These are phyloP conservation scores for Ochetophila trinervis DNA, from an alignment of 306 rosid species.

Conservation along the genomic window DNA sequence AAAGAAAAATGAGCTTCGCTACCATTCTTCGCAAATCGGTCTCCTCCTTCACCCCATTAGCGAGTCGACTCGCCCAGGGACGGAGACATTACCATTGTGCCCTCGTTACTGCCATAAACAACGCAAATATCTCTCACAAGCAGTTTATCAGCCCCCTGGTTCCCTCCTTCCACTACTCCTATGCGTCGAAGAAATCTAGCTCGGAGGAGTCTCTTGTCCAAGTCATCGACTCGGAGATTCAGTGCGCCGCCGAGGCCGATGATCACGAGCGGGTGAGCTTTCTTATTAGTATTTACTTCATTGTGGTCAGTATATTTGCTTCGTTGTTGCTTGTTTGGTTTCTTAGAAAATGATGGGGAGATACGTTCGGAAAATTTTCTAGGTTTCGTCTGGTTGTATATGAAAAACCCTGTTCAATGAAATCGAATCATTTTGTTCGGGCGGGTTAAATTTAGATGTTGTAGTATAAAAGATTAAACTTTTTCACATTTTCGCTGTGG, in stretches of 20 bases:
- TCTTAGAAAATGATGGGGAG: neutral
- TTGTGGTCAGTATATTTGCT: neutral
- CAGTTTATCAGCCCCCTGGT: slow-evolving; percentile 11
- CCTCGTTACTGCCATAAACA: slow-evolving; percentile 37
- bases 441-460: neutral
- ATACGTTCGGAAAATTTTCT: neutral
- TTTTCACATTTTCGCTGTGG: too few species aligned
- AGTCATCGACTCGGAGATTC: slow-evolving; percentile 63
- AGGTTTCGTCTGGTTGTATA: neutral
- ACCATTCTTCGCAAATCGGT: slow-evolving; percentile 66
- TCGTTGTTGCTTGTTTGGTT: neutral
- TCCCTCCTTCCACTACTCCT: slow-evolving; percentile 44
- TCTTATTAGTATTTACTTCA: neutral
- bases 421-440: neutral
- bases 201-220: slow-evolving; percentile 58
- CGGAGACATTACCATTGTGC: slow-evolving; percentile 32
- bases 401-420: neutral
- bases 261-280: slow-evolving; percentile 48
- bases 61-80: slow-evolving; percentile 36
- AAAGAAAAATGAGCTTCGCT: slow-evolving; percentile 53
- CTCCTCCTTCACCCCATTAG: slow-evolving; percentile 45
- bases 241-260: slow-evolving; percentile 56
- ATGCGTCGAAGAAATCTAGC: slow-evolving; percentile 38
- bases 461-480: too few species aligned
- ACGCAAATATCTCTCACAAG: slow-evolving; percentile 5